Evolutionary conservation across 768 basidiomycete genomes (phyloP), one percentile per base, ranked within the genome.

Genomic region (Sistotremastrum niveocremeum): DNA sequence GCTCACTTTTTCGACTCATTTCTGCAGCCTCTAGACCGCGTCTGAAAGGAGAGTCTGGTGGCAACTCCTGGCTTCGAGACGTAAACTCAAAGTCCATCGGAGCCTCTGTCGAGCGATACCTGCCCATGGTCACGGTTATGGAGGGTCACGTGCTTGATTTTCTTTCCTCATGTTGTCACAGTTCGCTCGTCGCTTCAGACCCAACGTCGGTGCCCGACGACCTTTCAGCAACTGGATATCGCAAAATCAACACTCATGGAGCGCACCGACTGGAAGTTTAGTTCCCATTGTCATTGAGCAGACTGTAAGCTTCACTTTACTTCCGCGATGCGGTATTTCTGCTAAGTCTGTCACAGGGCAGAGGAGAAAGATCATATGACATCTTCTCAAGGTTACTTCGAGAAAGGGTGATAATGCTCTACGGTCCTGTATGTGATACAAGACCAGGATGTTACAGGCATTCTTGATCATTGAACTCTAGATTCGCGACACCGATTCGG

Each of bases 221-320:
- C 46, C 39, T 76, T 77, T 54, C 77, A 80, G 50, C 76, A 79
- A 20, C 56, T 76, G 30, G 65, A 75, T 30, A 63, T 67, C 31
- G 46, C 55, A 9, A 41, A 51, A 57, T 37, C 57, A 56, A 57
- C 41, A 43, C 9, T 65, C 65, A 44, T 69, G 66, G 52, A 51
- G 65, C 9, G 50, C 71, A 11, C 74, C 74, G 4, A 65, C 73
- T 30, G 70, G 74, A 31, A 76, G 72, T 61, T 72, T 94, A 42
- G 87, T 94, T 20, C 89, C 89, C 34, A 91, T 91, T 39, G 89
- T 94, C 46, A 85, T 94, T 51, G 89, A 94, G 57, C 89, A 91
- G 62, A 91, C 89, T 28, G 87, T 89, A 54, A 54, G 67, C 52
- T 7, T 31, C 7, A 47, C 39, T 31, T n/a, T 41, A 45, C 47